Evolutionary conservation across 352 stramenopile genomes (phyloP).

Genomic region (Globisporangium nodosum): DNA sequence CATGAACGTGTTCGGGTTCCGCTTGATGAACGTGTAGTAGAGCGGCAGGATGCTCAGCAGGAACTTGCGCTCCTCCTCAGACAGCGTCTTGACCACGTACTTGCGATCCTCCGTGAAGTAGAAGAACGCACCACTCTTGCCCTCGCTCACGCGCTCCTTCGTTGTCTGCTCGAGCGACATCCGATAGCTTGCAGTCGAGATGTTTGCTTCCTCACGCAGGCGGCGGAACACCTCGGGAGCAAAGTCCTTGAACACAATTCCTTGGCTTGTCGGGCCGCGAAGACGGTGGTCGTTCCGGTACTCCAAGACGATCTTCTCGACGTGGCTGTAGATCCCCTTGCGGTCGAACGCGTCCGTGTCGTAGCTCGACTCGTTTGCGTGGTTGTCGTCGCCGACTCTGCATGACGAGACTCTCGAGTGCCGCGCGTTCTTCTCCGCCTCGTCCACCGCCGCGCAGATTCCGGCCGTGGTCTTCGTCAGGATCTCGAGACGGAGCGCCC

Average conservation of each 20-base stretch:
- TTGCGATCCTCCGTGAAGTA: conserved; percentile 82
- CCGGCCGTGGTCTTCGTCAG: conserved; percentile 82
- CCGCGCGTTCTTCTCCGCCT: conserved; percentile 49
- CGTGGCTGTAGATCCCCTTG: conserved; percentile 70
- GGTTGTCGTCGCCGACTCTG: conserved; percentile 3
- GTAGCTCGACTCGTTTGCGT: neutral
- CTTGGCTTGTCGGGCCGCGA: conserved; percentile 34
- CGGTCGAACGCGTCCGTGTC: conserved; percentile 44
- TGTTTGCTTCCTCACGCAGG: conserved; percentile 53
- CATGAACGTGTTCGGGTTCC: conserved; percentile 71
- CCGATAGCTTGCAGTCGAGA: conserved; percentile 60
- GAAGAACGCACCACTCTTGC: conserved; percentile 80
- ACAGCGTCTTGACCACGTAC: conserved; percentile 82
- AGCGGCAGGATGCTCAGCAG: conserved; percentile 61
- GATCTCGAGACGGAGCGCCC: conserved; percentile 81
- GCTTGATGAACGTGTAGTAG: conserved; percentile 66
- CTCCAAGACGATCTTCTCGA: conserved; percentile 67
- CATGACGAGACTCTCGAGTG: conserved; percentile 25
- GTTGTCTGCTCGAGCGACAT: conserved; percentile 67
- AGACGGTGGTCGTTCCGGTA: conserved; percentile 48
- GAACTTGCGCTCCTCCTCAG: conserved; percentile 70
- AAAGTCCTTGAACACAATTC: conserved; percentile 79
- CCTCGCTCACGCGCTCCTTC: conserved; percentile 74
- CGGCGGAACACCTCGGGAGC: conserved; percentile 72
- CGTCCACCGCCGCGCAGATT: conserved; percentile 73